Percentiles rank a stretch among this genome's conserved stretches.
These are phyloP conservation scores for Cercospora canescens DNA, from an alignment of 2,329 filamentous ascomycete genomes.

Conservation along the genomic window DNA sequence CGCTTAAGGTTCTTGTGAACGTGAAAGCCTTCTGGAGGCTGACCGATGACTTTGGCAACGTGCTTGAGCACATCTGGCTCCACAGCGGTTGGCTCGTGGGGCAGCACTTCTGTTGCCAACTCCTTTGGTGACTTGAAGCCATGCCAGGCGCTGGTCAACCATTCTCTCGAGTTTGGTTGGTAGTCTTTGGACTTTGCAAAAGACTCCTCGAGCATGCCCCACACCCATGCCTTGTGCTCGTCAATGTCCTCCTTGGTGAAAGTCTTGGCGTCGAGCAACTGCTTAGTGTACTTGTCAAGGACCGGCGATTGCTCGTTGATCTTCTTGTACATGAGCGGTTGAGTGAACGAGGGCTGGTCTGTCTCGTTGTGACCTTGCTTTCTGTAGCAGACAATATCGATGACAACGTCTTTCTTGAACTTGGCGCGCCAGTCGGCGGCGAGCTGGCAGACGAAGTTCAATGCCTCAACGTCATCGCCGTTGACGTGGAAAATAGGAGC, in stretches of 20 bases:
- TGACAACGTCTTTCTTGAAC: slow-evolving; percentile 97
- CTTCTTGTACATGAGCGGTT: slow-evolving; percentile 99
- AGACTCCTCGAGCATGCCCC: slow-evolving; percentile 97
- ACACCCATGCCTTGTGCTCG: slow-evolving; percentile 99
- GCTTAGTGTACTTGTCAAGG: slow-evolving; percentile 87
- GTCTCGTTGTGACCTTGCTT: slow-evolving; percentile 99
- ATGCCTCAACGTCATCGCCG: slow-evolving; percentile 94
- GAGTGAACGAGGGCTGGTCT: slow-evolving; percentile 98
- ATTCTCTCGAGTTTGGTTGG: slow-evolving; percentile 93
- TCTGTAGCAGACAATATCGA: slow-evolving; percentile 98
- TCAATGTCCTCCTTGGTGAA: slow-evolving; percentile 98
- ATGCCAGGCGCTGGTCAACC: slow-evolving; percentile 98
- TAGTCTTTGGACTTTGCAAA: slow-evolving; percentile 98
- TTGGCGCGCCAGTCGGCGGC: slow-evolving; percentile 97
- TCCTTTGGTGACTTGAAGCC: slow-evolving; percentile 99
- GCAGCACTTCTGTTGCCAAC: slow-evolving; percentile 87
- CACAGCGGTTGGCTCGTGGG: slow-evolving; percentile 85
- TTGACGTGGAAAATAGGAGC: slow-evolving; percentile 99
- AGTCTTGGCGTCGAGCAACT: slow-evolving; percentile 86
- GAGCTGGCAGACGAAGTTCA: slow-evolving; percentile 97
- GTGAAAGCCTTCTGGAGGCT: slow-evolving; percentile 78
- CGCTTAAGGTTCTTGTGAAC: slow-evolving; percentile 96
- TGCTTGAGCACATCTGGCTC: slow-evolving; percentile 71
- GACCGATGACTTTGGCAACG: slow-evolving; percentile 79
- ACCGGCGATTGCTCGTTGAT: slow-evolving; percentile 82